phyloP scores from a whole-genome alignment of 2,329 filamentous ascomycete genomes.

The Colletotrichum ledebouriae region DNA sequence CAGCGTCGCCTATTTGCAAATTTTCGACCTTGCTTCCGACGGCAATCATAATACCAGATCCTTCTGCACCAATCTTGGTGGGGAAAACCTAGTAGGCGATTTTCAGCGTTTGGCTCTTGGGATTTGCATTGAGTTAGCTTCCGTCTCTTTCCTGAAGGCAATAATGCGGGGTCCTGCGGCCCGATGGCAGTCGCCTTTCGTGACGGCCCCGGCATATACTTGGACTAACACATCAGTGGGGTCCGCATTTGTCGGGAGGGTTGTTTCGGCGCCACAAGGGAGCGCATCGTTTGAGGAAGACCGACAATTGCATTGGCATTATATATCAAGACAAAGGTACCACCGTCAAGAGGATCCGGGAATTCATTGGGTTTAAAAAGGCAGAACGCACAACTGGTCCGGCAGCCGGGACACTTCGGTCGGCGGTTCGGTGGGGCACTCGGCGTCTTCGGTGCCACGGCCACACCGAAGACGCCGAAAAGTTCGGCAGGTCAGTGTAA shows the following conservation, averaged over 20 bases:
- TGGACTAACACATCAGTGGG: constrained; percentile 59
- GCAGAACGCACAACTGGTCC: neutral
- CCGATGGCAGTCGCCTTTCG: constrained; percentile 52
- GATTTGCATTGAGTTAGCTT: neutral
- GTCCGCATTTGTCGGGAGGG: constrained; percentile 58
- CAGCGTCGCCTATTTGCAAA: constrained; percentile 44
- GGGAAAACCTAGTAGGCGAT: constrained; percentile 47
- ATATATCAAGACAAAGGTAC: too few relatives aligned
- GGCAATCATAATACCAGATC: neutral
- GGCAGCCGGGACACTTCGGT: constrained; percentile 3
- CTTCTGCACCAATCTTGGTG: constrained; percentile 12
- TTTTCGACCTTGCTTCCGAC: constrained; percentile 12
- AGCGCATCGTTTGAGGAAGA: constrained; percentile 57
- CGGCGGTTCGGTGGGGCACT: constrained; percentile 31
- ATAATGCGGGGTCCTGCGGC: constrained; percentile 45
- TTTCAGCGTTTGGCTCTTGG: accelerated
- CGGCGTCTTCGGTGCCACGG: constrained; percentile 24
- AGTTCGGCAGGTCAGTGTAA: neutral
- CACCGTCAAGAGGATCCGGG: neutral
- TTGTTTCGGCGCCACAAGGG: constrained; percentile 56
- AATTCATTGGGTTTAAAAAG: neutral
- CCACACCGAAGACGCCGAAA: constrained; percentile 36
- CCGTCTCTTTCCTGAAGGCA: constrained; percentile 38
- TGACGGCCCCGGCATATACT: constrained; percentile 54
- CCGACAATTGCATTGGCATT: constrained; percentile 10